phyloP scores from a whole-genome alignment of 2,329 filamentous ascomycete genomes.

The Fusarium nurragi region DNA sequence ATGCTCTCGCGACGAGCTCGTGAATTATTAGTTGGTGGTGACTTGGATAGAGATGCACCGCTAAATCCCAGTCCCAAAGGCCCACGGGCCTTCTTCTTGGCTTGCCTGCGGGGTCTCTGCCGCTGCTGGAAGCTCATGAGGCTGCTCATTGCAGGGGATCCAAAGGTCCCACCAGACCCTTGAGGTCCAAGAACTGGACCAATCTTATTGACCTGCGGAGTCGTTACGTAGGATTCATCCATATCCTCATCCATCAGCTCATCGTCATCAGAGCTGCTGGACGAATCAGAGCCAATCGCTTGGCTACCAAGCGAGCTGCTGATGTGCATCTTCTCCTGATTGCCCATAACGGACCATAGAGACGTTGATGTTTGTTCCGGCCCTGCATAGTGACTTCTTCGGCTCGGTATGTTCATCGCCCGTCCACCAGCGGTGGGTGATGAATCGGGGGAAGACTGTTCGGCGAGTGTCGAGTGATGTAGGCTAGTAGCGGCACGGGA shows the following conservation, averaged over 20 bases:
- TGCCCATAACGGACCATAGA: slow-evolving; percentile 76
- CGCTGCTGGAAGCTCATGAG: slow-evolving; percentile 86
- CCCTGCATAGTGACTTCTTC: slow-evolving; percentile 60
- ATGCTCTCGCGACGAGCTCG: slow-evolving; percentile 83
- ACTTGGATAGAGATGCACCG: slow-evolving; percentile 68
- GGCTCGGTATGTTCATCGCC: slow-evolving; percentile 69
- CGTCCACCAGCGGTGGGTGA: slow-evolving; percentile 82
- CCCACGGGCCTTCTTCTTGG: slow-evolving; percentile 64
- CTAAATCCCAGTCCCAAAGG: slow-evolving; percentile 62
- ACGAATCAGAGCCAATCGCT: slow-evolving; percentile 77
- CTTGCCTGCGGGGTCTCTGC: slow-evolving; percentile 75
- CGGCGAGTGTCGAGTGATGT: slow-evolving; percentile 93
- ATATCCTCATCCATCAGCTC: slow-evolving; percentile 77
- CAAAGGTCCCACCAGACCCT: slow-evolving; percentile 68
- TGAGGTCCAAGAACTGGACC: slow-evolving; percentile 56
- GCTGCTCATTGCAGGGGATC: slow-evolving; percentile 77
- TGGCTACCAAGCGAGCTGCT: slow-evolving; percentile 84
- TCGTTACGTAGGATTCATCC: slow-evolving; percentile 83
- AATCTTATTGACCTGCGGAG: slow-evolving; percentile 77
- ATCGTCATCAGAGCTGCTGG: slow-evolving; percentile 76
- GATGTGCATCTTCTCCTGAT: slow-evolving; percentile 74
- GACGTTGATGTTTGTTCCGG: slow-evolving; percentile 74
- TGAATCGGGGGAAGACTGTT: slow-evolving; percentile 87
- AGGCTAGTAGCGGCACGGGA: slow-evolving; percentile 92
- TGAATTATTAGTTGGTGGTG: slow-evolving; percentile 69